Percentiles rank a stretch among this genome's conserved stretches.
Conservation (phyloP, 108 stramenopile genomes). For the Nitzschia inconspicua region DNA sequence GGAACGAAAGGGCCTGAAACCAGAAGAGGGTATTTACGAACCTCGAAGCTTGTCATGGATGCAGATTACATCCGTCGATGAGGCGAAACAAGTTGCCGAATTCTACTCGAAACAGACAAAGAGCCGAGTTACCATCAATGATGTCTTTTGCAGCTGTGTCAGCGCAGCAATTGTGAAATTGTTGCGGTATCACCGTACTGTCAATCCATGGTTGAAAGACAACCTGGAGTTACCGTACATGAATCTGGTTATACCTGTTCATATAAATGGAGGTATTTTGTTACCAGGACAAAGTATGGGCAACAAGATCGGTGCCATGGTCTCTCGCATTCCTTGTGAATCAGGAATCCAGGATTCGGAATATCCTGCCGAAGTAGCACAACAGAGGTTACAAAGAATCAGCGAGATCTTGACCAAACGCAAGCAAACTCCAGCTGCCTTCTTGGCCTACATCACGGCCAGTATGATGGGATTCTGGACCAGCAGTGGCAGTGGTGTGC, state of each 20-base stretch:
- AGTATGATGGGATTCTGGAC: conserved; percentile 24
- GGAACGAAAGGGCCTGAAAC: background rate
- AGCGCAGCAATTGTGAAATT: conserved; percentile 64
- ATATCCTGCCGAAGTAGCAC: conserved; percentile 9
- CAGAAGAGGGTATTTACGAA: background rate
- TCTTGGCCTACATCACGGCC: conserved; percentile 53
- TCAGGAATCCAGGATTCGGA: background rate
- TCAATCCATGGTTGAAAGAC: conserved; percentile 1
- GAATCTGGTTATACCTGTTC: conserved; percentile 78
- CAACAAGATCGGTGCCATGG: conserved; percentile 85
- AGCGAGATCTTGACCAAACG: conserved; percentile 41
- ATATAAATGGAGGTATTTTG: conserved; percentile 73
- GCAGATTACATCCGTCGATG: conserved; percentile 63
- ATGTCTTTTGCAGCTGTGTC: conserved; percentile 76
- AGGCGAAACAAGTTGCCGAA: conserved; percentile 63
- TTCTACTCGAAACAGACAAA: conserved; percentile 12
- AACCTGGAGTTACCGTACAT: conserved; percentile 31
- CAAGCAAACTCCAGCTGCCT: conserved; percentile 67
- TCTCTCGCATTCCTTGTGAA: conserved; percentile 61
- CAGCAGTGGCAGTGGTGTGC: conserved; percentile 11
- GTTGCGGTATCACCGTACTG: conserved; percentile 52
- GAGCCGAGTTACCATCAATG: conserved; percentile 65
- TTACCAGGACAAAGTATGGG: conserved; percentile 74
- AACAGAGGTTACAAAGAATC: conserved; percentile 56
- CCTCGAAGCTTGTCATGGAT: conserved; percentile 70